Conservation (phyloP, 495 filamentous ascomycete species). For the Bryoglossum gracile region DNA sequence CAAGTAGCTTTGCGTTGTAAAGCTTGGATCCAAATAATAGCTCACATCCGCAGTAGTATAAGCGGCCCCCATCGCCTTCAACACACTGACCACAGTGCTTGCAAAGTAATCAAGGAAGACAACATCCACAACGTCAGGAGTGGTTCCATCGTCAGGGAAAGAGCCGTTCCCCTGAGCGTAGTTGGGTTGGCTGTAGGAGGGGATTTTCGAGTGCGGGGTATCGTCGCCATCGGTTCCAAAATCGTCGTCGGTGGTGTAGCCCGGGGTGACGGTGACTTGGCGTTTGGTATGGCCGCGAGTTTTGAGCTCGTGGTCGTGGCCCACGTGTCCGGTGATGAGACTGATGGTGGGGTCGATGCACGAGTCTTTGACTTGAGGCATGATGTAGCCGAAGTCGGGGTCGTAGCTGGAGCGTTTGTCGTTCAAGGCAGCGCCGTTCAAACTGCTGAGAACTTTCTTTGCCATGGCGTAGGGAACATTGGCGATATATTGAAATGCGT, state of each 20-base stretch:
- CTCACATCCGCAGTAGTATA: conserved; percentile 33
- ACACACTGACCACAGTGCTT: conserved; percentile 42
- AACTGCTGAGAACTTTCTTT: conserved; percentile 40
- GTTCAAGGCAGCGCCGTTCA: conserved; percentile 35
- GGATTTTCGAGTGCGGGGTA: conserved; percentile 58
- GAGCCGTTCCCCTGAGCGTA: conserved; percentile 53
- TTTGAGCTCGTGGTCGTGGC: conserved; percentile 15
- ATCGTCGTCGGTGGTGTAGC: conserved; percentile 37
- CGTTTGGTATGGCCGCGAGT: conserved; percentile 32
- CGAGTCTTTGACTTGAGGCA: conserved; percentile 32
- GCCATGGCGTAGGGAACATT: conserved; percentile 61
- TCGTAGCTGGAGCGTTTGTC: conserved; percentile 33
- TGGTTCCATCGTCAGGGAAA: conserved; percentile 35
- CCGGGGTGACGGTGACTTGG: conserved; percentile 30
- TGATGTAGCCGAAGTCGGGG: conserved; percentile 6
- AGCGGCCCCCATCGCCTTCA: conserved; percentile 32
- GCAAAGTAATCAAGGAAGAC: conserved; percentile 76
- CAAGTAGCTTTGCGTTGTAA: conserved; percentile 43
- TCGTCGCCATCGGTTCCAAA: conserved; percentile 64
- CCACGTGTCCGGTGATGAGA: conserved; percentile 13
- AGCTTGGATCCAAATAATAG: conserved; percentile 35
- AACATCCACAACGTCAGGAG: conserved; percentile 56
- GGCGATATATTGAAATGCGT: conserved; percentile 61
- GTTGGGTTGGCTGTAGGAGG: conserved; percentile 60
- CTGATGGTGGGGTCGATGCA: conserved; percentile 34